Evolutionary conservation across 2,329 filamentous ascomycete species (phyloP), one percentile per base, ranked within the genome.

Genomic region (Ceratocystis cubensis): DNA sequence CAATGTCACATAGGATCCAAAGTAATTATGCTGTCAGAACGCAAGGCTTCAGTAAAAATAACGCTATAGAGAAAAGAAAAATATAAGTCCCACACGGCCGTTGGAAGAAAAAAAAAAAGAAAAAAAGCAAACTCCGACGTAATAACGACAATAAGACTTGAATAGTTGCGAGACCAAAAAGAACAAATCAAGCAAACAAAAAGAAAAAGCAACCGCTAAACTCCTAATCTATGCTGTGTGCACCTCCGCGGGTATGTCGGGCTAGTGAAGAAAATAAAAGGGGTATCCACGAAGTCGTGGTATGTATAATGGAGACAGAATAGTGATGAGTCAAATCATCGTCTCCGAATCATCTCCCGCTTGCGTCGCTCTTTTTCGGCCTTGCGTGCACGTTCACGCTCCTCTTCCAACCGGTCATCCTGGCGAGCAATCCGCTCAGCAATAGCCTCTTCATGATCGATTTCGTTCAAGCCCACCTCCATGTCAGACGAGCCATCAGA

Each of bases 401-500:
- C 79, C 70, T 88, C 76, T 68, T 88, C 84, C 70, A 83, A 78
- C 20, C 82, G 78, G 71, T 92, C 89, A 73, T 92, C 89, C 61
- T 81, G 80, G 57, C 82, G 82, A 28, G 88, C 89, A 65, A 81
- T 78, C 37, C 77, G 75, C 68, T 86, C 81, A 1, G 88, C 87
- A 63, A 77, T 73, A 61, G 79, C 77, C 73, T 93, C 89, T 73
- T 93, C 89, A 45, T 81, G 77, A 69, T 91, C 87, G 64, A 92
- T 83, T 70, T 91, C 88, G 68, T 86, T 86, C 46, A 87, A 74
- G 44, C 87, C 88, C 1, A 87, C 89, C 74, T 91, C 88, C 87
- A 91, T 91, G 71, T 90, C 88, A 5, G 87, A 89, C 4, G 86
- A 88, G 5, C 74, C 84, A 65, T 88, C 87, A 0, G 84, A 86